Percentiles rank a stretch among this genome's conserved stretches.
These are phyloP conservation scores for Pycnococcus provasolii DNA, from an alignment of 139 green algal genomes.

Conservation along the genomic window DNA sequence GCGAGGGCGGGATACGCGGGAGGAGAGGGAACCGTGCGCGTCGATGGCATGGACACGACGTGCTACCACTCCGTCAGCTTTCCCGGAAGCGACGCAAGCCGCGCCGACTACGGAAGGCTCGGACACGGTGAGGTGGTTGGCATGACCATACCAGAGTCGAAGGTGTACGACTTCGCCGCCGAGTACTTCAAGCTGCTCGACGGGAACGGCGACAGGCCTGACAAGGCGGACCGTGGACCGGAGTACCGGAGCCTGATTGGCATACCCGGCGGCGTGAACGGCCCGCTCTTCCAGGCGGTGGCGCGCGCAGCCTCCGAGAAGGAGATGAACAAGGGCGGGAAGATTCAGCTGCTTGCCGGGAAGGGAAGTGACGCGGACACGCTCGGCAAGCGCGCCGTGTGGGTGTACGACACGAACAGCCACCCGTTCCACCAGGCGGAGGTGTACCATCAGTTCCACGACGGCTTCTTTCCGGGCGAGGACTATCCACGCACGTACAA, in stretches of 20 bases:
- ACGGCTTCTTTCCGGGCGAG: slow-evolving; percentile 27
- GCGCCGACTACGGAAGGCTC: too few species aligned
- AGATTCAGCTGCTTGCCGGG: background rate
- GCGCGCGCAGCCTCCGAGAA: slow-evolving; percentile 9
- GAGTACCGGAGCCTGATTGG: slow-evolving; percentile 76
- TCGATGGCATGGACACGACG: too few species aligned
- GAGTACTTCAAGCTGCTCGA: too few species aligned
- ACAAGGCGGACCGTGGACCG: slow-evolving; percentile 23
- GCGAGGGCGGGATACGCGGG: too few species aligned
- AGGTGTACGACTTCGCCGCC: too few species aligned
- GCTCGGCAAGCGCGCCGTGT: slow-evolving; percentile 34
- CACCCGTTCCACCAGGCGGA: slow-evolving; percentile 71
- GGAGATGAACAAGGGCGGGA: background rate
- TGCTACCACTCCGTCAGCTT: too few species aligned
- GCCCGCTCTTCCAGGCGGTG: slow-evolving; percentile 1
- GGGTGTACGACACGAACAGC: slow-evolving; percentile 53
- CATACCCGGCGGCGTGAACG: slow-evolving; percentile 50
- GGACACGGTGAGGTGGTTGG: too few species aligned
- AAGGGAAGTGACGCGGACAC: slow-evolving; percentile 11
- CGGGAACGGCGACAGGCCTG: background rate
- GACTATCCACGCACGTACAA: too few species aligned
- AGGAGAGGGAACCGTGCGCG: too few species aligned
- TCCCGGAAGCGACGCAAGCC: too few species aligned
- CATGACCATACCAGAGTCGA: too few species aligned
- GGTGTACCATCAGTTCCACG: slow-evolving; percentile 82